Evolutionary conservation across 2,329 filamentous ascomycete genomes (phyloP).

Genomic region (Dactylellina haptotyla): DNA sequence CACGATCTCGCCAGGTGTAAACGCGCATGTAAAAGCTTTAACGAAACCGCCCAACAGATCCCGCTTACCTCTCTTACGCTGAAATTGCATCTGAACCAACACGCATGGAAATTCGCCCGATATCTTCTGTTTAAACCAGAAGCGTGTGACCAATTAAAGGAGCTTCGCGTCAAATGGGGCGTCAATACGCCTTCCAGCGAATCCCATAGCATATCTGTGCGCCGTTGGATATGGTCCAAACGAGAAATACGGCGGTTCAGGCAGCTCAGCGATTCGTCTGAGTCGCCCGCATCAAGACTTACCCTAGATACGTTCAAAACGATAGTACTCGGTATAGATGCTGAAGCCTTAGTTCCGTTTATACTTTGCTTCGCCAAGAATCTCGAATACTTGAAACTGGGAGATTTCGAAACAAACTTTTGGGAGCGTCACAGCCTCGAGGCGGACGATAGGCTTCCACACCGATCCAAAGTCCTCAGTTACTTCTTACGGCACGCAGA

Average conservation of each 20-base stretch:
- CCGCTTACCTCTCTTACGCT: neutral
- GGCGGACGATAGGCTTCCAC: too few relatives aligned
- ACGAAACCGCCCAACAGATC: neutral
- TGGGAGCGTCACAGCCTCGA: too few relatives aligned
- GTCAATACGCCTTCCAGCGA: neutral
- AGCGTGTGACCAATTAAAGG: neutral
- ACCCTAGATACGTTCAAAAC: neutral
- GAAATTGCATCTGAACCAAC: neutral
- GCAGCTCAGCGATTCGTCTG: neutral
- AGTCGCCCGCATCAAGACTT: neutral
- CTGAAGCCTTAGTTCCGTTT: neutral
- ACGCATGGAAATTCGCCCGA: neutral
- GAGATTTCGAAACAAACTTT: neutral
- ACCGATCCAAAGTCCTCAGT: neutral
- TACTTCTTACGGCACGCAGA: neutral
- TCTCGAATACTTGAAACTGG: neutral
- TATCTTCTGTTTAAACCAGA: neutral
- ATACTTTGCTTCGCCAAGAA: neutral
- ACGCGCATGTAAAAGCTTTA: neutral
- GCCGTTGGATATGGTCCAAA: neutral
- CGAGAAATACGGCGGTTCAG: neutral
- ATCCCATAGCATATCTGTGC: neutral
- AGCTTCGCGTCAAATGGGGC: neutral
- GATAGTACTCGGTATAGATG: neutral
- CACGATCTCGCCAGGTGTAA: neutral